Conservation (phyloP, 192 early-diverging fungal species). For the Backusella luteola region DNA sequence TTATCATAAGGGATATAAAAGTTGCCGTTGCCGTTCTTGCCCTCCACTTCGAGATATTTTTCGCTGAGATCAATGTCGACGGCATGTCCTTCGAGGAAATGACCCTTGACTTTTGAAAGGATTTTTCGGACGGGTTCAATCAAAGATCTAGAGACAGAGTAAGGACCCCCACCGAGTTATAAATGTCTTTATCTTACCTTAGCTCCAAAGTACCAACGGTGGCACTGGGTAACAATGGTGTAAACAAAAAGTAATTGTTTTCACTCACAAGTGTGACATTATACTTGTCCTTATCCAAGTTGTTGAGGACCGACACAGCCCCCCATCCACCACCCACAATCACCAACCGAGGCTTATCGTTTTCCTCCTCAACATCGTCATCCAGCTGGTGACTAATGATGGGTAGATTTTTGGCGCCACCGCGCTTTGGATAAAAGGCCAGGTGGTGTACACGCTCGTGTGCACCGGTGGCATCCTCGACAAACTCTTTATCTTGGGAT, state of each 20-base stretch:
- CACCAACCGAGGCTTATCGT: slow-evolving; percentile 38
- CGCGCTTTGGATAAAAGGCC: slow-evolving; percentile 30
- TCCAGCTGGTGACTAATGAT: slow-evolving; percentile 41
- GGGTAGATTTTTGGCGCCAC: slow-evolving; percentile 48
- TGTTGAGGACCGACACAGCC: slow-evolving; percentile 41
- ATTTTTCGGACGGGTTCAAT: slow-evolving; percentile 56
- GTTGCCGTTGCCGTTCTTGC: slow-evolving; percentile 21
- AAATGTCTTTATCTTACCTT: slow-evolving; percentile 35
- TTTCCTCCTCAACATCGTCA: slow-evolving; percentile 37
- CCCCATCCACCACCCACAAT: slow-evolving; percentile 60
- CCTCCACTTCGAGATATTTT: slow-evolving; percentile 47
- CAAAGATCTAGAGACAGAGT: slow-evolving; percentile 39
- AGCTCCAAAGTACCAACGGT: slow-evolving; percentile 58
- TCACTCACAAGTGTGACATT: slow-evolving; percentile 47
- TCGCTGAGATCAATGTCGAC: slow-evolving; percentile 49
- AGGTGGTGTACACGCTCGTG: not conserved
- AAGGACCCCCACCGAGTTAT: not conserved
- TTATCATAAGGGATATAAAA: slow-evolving; percentile 61
- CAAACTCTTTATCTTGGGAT: not conserved
- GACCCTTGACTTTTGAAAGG: slow-evolving; percentile 34
- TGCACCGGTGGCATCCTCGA: not conserved
- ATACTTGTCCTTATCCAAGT: slow-evolving; percentile 51
- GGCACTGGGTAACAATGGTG: slow-evolving; percentile 50
- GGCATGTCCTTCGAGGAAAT: slow-evolving; percentile 49
- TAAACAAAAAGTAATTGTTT: slow-evolving; percentile 59